phyloP scores from a whole-genome alignment of 2,329 filamentous ascomycete species.

The Scopulariopsis brevicaulis region DNA sequence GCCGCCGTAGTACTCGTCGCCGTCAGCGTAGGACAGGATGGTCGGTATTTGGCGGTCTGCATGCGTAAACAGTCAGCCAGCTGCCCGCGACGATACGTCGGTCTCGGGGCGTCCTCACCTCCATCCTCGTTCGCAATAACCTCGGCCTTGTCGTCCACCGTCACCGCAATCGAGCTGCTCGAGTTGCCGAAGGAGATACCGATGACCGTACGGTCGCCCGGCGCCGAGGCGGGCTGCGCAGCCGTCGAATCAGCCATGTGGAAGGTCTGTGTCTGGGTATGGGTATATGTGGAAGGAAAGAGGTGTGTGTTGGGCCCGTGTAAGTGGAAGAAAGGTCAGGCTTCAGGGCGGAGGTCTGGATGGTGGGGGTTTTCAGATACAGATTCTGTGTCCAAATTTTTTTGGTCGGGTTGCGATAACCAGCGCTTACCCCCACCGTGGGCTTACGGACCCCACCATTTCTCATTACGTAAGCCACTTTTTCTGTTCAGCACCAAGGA shows the following conservation, averaged over 20 bases:
- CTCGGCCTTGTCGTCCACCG: conserved; percentile 86
- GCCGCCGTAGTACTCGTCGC: conserved; percentile 91
- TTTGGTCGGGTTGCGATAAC: background rate
- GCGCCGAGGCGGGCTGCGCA: conserved; percentile 33
- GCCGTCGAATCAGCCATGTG: conserved; percentile 17
- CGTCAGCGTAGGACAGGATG: conserved; percentile 85
- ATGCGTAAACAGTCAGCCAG: conserved; percentile 8
- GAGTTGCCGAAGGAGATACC: conserved; percentile 97
- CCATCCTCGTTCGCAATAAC: conserved; percentile 99
- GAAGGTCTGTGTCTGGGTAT: conserved; percentile 4
- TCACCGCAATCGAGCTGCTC: conserved; percentile 94
- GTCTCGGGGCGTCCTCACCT: conserved; percentile 42
- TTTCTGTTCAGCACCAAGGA: background rate
- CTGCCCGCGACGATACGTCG: background rate
- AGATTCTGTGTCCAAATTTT: conserved; percentile 1
- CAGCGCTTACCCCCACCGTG: background rate
- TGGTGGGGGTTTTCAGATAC: conserved; percentile 9
- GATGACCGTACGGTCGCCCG: conserved; percentile 60
- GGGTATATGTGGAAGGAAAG: background rate
- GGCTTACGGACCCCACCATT: background rate
- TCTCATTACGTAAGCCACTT: background rate
- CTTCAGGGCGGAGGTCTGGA: background rate
- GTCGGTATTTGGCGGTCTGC: conserved; percentile 93
- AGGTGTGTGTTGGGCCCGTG: background rate
- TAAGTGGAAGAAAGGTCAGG: conserved; percentile 1